A percentile compares a stretch with the other conserved stretches of the same genome.
Evolutionary conservation across 2,329 filamentous ascomycete species (phyloP).

Genomic region (Ramularia collo-cygni): DNA sequence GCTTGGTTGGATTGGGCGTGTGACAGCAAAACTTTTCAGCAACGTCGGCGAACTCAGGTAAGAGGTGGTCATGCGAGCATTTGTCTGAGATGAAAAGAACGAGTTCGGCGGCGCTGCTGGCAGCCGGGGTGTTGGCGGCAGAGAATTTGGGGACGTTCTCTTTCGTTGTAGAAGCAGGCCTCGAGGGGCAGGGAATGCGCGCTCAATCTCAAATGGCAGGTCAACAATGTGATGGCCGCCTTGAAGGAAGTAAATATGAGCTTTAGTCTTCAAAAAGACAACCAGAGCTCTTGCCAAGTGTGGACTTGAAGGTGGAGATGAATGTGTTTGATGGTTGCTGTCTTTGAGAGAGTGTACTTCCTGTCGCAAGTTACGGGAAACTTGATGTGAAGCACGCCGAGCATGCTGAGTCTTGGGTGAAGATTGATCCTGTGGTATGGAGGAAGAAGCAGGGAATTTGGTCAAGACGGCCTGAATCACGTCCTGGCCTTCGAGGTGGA

Average conservation of each 20-base stretch:
- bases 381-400: neutral
- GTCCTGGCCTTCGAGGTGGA: constrained; percentile 78
- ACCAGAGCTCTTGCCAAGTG: constrained; percentile 57
- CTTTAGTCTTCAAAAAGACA: constrained; percentile 85
- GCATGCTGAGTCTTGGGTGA: no score
- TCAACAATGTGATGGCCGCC: constrained; percentile 85
- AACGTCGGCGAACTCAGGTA: constrained; percentile 33
- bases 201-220: constrained; percentile 89
- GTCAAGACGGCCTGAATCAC: constrained; percentile 83
- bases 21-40: constrained; percentile 15
- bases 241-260: constrained; percentile 84
- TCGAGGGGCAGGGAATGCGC: constrained; percentile 71
- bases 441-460: constrained; percentile 56
- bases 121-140: constrained; percentile 32
- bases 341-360: constrained; percentile 1
- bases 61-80: constrained; percentile 31
- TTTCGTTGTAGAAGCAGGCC: constrained; percentile 85
- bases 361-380: neutral
- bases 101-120: constrained; percentile 69
- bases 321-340: neutral
- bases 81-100: constrained; percentile 62
- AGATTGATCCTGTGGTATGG: no score
- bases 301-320: neutral
- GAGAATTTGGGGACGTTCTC: constrained; percentile 44
- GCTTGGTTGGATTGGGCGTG: constrained; percentile 20